These are phyloP conservation scores for Rhododendron ovatum DNA, from an alignment of 148 eudicot genomes.

Conservation along the genomic window DNA sequence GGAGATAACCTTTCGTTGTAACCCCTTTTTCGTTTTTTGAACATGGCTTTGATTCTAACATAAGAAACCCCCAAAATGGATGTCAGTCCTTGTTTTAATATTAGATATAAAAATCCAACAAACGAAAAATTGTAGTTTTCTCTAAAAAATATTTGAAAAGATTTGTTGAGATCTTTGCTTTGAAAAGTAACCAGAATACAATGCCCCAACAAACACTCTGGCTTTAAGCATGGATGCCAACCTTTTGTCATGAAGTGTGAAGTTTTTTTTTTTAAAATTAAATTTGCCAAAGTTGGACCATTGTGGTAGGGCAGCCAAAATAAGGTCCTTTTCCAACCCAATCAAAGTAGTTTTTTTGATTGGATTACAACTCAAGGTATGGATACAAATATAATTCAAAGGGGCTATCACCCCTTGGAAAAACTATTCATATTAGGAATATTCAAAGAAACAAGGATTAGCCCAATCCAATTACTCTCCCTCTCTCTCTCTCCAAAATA, in stretches of 20 bases:
- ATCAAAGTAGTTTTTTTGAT: background rate
- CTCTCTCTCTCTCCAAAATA: background rate
- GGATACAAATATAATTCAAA: background rate
- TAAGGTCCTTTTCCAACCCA: background rate
- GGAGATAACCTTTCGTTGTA: background rate
- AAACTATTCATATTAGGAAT: background rate
- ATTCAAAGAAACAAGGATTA: background rate
- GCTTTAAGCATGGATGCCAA: background rate
- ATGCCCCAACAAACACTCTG: constrained; percentile 8
- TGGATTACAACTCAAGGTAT: background rate
- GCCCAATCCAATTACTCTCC: background rate
- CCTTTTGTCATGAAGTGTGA: background rate
- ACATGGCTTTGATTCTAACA: background rate
- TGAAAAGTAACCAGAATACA: background rate
- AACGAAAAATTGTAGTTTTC: background rate
- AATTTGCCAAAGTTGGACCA: background rate
- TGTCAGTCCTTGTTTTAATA: background rate
- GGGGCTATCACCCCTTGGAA: background rate
- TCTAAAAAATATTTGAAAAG: too few species aligned
- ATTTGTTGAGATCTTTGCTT: background rate
- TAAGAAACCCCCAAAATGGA: background rate
- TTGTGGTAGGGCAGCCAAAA: constrained; percentile 1
- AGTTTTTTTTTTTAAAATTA: background rate
- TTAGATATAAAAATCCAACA: background rate
- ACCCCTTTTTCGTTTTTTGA: background rate